Evolutionary conservation across 345 rosid species (phyloP).

Genomic region (Acer yangbiense): DNA sequence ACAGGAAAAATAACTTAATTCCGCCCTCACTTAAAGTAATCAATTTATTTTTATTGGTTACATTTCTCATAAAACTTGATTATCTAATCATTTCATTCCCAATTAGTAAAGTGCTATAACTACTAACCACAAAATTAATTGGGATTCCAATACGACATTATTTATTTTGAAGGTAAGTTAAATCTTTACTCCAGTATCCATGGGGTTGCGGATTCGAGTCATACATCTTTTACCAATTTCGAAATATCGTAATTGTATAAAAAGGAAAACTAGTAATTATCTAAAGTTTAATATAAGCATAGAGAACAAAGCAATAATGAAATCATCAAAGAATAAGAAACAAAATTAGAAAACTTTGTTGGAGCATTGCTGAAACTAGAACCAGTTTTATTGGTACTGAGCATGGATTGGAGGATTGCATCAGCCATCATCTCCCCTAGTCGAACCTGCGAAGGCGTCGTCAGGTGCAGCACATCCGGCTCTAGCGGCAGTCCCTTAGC

Average conservation of each 20-base stretch:
- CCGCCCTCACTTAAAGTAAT: no score
- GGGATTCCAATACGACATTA: no score
- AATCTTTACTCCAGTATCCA: no score
- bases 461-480: constrained; percentile 72
- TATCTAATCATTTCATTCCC: no score
- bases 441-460: constrained; percentile 67
- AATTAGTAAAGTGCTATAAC: no score
- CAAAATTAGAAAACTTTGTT: background rate
- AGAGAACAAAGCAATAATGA: constrained; percentile 9
- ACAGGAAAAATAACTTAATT: no score
- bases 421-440: constrained; percentile 66
- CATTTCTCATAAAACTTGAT: no score
- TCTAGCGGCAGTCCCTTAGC: constrained; percentile 72
- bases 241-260: background rate
- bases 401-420: constrained; percentile 39
- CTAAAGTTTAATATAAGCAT: background rate
- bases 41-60: no score
- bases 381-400: constrained; percentile 11
- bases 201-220: no score
- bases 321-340: background rate
- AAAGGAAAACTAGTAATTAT: background rate
- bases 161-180: no score
- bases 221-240: no score
- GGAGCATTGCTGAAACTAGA: constrained; percentile 1
- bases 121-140: no score